These are phyloP conservation scores for Adansonia digitata DNA, from an alignment of 345 rosid species.

Conservation along the genomic window DNA sequence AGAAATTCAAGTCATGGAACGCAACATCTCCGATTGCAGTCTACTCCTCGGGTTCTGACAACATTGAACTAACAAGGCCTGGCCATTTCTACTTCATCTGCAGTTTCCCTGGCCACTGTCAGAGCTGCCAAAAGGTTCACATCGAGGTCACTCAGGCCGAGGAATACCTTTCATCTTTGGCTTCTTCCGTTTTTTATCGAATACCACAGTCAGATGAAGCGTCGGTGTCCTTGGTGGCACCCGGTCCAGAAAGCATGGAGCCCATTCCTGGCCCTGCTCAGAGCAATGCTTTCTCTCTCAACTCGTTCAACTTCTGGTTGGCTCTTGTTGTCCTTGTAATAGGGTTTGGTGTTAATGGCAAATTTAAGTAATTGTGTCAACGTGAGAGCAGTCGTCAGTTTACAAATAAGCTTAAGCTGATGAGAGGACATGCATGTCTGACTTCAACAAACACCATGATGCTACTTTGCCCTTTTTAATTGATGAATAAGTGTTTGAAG, in stretches of 20 bases:
- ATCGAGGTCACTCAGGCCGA: slow-evolving; percentile 4
- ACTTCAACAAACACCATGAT: too few relatives aligned
- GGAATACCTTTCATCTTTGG: neutral
- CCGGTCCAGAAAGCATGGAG: neutral
- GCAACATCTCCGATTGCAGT: neutral
- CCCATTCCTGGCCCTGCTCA: neutral
- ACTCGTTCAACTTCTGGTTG: neutral
- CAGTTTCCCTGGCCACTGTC: slow-evolving; percentile 16
- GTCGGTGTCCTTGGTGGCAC: too few relatives aligned
- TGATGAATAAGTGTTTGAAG: too few relatives aligned
- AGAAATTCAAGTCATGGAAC: slow-evolving; percentile 6
- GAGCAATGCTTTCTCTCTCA: neutral
- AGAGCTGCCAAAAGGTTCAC: slow-evolving; percentile 10
- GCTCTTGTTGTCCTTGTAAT: neutral
- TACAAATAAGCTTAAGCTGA: too few relatives aligned
- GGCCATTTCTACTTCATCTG: slow-evolving; percentile 20
- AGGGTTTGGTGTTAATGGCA: neutral
- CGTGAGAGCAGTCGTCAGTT: too few relatives aligned
- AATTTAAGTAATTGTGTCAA: too few relatives aligned
- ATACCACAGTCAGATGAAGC: neutral
- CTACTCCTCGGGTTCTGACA: slow-evolving; percentile 14
- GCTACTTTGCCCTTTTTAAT: too few relatives aligned
- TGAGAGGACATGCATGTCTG: too few relatives aligned
- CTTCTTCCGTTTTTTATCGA: neutral
- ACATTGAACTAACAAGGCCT: neutral